Evolutionary conservation across 345 rosid species (phyloP), one percentile per base, ranked within the genome.

Genomic region (Eutrema yunnanense): DNA sequence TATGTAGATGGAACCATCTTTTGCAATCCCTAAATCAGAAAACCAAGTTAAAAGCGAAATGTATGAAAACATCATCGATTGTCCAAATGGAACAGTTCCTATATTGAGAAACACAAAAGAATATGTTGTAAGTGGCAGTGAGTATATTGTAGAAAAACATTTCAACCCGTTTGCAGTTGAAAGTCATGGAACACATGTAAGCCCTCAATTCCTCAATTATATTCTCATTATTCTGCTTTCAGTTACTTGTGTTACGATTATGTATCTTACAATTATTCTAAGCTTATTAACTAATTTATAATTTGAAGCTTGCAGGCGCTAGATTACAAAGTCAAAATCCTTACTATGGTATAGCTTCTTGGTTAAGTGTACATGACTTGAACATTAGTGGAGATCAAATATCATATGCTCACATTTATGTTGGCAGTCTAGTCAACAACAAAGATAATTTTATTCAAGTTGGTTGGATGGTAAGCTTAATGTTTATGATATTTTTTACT

Each of bases 381-480:
- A 52, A 52, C 1, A 26, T 62, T 33, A 42, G 16, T 42, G 2
- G 8, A 2, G 38, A 53, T 5, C 58, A 53, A 53, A 19, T n/a
- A 8, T 72, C 75, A 42, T 62, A 41, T 72, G 2, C 62, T 9
- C 2, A 9, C 8, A 19, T 62, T 5, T 72, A 52, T 53, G 47
- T 36, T 2, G 69, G 54, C 5, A 53, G 29, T 52, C 8, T 11
- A 42, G n/a, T 34, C 7, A 72, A 62, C 16, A 26, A 53, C 19
- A 52, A 51, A 11, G 3, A 1, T 44, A 72, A 62, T n/a, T 53
- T 33, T 53, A 53, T 72, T 5, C 37, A 72, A 63, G 4, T 41
- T 1, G 70, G 69, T n/a, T 72, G 76, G 69, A 62, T 62, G 76
- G 76, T 72, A 71, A 60, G 14, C 22, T 32, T 14, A 44, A 58